These are phyloP conservation scores for Magnusiomyces suaveolens DNA, from an alignment of 1,139 yeast genomes.

Conservation along the genomic window DNA sequence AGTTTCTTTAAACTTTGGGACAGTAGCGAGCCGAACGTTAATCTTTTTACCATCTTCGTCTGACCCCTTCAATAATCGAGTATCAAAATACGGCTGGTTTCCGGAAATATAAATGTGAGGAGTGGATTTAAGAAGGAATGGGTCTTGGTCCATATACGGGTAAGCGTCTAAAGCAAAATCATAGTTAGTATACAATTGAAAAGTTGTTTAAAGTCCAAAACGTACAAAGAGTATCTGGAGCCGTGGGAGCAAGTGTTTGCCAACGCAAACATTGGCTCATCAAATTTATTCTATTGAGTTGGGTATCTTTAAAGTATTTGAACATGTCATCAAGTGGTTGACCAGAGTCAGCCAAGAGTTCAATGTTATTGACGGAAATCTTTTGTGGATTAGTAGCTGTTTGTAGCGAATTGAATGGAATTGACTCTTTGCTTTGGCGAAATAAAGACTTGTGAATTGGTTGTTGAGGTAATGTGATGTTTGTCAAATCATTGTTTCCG, in stretches of 20 bases:
- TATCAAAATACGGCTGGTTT: constrained; percentile 56
- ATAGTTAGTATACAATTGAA: no score
- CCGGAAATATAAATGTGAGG: constrained; percentile 88
- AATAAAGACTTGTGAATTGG: constrained; percentile 73
- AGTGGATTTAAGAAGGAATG: constrained; percentile 63
- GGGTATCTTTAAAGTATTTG: constrained; percentile 41
- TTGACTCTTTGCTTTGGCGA: constrained; percentile 30
- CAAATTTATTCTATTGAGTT: constrained; percentile 39
- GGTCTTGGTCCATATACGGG: constrained; percentile 74
- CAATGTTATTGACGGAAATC: constrained; percentile 46
- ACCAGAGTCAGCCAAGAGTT: constrained; percentile 69
- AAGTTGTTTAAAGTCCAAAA: no score
- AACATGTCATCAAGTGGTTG: constrained; percentile 72
- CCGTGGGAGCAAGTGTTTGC: constrained; percentile 88
- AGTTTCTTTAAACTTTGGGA: constrained; percentile 61
- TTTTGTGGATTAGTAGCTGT: constrained; percentile 69
- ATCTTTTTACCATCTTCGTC: constrained; percentile 27
- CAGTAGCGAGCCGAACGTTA: constrained; percentile 46
- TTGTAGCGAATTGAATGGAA: constrained; percentile 31
- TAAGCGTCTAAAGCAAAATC: constrained; percentile 51
- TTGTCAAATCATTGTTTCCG: constrained; percentile 77
- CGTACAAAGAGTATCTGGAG: constrained; percentile 80
- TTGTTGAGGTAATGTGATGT: constrained; percentile 78
- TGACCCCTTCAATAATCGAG: constrained; percentile 33
- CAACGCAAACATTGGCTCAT: constrained; percentile 65